These are phyloP conservation scores for Ampelocalamus luodianensis DNA, from an alignment of 176 grass and related monocot species.

Conservation along the genomic window DNA sequence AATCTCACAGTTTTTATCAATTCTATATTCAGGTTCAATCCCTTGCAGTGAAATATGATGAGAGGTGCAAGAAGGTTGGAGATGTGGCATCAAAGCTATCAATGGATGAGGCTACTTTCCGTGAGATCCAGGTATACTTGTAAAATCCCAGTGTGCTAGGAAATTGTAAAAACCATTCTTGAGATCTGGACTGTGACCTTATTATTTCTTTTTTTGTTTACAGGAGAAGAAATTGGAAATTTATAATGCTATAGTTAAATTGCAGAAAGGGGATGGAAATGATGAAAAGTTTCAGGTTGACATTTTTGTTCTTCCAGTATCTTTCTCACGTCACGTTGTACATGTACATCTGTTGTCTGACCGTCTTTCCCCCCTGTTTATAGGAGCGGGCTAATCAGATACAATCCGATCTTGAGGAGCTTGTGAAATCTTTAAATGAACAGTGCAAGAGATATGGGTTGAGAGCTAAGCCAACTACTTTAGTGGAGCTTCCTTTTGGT, in stretches of 20 bases:
- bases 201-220: slow-evolving; percentile 46
- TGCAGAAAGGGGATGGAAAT: slow-evolving; percentile 71
- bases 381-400: slow-evolving; percentile 77
- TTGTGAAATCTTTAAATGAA: slow-evolving; percentile 88
- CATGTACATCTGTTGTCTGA: slow-evolving; percentile 8
- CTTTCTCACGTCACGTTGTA: not conserved
- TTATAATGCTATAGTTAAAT: slow-evolving; percentile 82
- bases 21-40: slow-evolving; percentile 74
- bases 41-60: slow-evolving; percentile 81
- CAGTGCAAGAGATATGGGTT: slow-evolving; percentile 93
- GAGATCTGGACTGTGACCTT: slow-evolving; percentile 6
- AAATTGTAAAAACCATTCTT: slow-evolving; percentile 16
- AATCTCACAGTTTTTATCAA: slow-evolving; percentile 19
- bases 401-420: slow-evolving; percentile 81
- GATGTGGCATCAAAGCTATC: slow-evolving; percentile 89
- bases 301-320: slow-evolving; percentile 32
- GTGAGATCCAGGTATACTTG: slow-evolving; percentile 79
- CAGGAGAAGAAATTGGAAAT: slow-evolving; percentile 94
- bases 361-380: slow-evolving; percentile 32
- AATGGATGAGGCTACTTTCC: slow-evolving; percentile 98
- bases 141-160: slow-evolving; percentile 12
- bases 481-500: slow-evolving; percentile 98
- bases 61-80: slow-evolving; percentile 92
- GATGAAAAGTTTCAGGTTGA: slow-evolving; percentile 76
- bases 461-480: slow-evolving; percentile 86